Conservation (phyloP, 257 asterid genomes). For the Lycium barbarum region DNA sequence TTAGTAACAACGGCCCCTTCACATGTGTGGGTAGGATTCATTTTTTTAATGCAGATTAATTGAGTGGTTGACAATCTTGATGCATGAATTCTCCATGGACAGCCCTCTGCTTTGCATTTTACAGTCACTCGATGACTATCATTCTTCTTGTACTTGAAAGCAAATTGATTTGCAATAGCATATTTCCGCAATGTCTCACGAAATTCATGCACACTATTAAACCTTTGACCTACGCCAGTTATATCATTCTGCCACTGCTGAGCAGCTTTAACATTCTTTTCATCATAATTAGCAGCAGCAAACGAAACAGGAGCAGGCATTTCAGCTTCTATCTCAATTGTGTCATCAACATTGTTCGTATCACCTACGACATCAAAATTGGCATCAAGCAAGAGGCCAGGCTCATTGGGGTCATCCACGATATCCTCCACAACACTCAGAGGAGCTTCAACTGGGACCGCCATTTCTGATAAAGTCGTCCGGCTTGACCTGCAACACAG, state of each 20-base stretch:
- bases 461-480: slow-evolving; percentile 86
- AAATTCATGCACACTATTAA: slow-evolving; percentile 92
- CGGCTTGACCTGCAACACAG: slow-evolving; percentile 86
- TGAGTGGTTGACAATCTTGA: slow-evolving; percentile 95
- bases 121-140: slow-evolving; percentile 99
- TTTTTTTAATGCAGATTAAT: slow-evolving; percentile 92
- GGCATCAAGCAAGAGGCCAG: slow-evolving; percentile 61
- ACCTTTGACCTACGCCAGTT: slow-evolving; percentile 96
- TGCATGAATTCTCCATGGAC: slow-evolving; percentile 99
- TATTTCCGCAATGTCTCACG: slow-evolving; percentile 92
- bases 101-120: slow-evolving; percentile 93
- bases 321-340: slow-evolving; percentile 55
- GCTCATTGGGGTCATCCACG: slow-evolving; percentile 68
- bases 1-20: slow-evolving; percentile 71
- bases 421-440: slow-evolving; percentile 59
- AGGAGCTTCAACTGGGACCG: slow-evolving; percentile 62
- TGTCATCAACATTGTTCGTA: slow-evolving; percentile 45
- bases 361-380: slow-evolving; percentile 81
- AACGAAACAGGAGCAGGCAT: slow-evolving; percentile 60
- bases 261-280: slow-evolving; percentile 79
- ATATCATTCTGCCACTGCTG: slow-evolving; percentile 89
- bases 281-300: slow-evolving; percentile 53
- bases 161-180: slow-evolving; percentile 94
- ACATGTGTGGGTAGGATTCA: slow-evolving; percentile 92
- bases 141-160: slow-evolving; percentile 94